Evolutionary conservation across 768 basidiomycete genomes (phyloP).

Genomic region (Mycena galopus): DNA sequence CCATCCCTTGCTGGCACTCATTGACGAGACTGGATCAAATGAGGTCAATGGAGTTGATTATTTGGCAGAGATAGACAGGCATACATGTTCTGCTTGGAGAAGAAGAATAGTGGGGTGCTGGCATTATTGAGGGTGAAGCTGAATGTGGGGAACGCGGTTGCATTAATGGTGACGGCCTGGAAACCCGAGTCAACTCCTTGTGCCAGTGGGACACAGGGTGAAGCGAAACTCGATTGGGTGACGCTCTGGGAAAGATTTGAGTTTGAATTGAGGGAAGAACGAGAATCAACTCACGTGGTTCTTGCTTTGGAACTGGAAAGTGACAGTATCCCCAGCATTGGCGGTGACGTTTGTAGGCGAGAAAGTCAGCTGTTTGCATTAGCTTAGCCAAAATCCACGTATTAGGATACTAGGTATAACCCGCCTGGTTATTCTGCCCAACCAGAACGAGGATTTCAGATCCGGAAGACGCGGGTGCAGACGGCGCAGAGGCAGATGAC

Average conservation of each 20-base stretch:
- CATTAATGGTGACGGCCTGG: constrained; percentile 49
- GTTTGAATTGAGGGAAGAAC: not conserved
- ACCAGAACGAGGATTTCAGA: not conserved
- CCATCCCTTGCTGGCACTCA: constrained; percentile 12
- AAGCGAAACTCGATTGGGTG: not conserved
- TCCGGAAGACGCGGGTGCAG: not conserved
- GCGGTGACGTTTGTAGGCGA: constrained; percentile 51
- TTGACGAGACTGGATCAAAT: not conserved
- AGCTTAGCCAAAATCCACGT: not conserved
- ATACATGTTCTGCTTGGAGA: constrained; percentile 44
- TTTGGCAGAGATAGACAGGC: not conserved
- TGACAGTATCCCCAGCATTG: not conserved
- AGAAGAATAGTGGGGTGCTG: constrained; percentile 70
- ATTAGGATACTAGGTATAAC: constrained; percentile 7
- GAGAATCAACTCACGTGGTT: not conserved
- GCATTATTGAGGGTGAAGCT: constrained; percentile 60
- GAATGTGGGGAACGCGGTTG: constrained; percentile 54
- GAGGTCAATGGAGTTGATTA: not conserved
- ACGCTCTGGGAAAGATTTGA: not conserved
- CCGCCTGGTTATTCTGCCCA: constrained; percentile 52
- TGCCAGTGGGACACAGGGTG: constrained; percentile 35
- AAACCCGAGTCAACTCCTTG: constrained; percentile 67
- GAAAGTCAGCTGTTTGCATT: constrained; percentile 49
- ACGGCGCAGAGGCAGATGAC: not conserved
- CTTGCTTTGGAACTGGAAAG: constrained; percentile 60